Evolutionary conservation across 2,329 filamentous ascomycete species (phyloP), one percentile per base, ranked within the genome.

Genomic region (Lasiodiplodia sp.): DNA sequence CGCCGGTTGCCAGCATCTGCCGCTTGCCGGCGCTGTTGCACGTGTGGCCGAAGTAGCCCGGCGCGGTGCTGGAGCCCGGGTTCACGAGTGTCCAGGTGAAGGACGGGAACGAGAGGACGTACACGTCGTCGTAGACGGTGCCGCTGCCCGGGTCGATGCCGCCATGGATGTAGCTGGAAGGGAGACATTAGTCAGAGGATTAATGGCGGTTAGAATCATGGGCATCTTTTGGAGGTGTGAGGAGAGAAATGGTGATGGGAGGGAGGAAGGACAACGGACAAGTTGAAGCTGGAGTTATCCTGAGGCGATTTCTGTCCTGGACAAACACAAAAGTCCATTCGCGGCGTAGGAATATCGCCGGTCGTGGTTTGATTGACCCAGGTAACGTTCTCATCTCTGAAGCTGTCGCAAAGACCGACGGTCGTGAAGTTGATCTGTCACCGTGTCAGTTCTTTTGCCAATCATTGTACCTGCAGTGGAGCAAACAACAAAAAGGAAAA

Each of bases 211-310:
- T 28, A 6, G 28, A 28, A 6, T 28, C 28, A 28, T 28, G 28
- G 28, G 28, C 28, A 28, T 28, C 23, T 28, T 28, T 28, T 28
- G 77, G 64, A 83, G 82, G 53, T 18, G 38, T 6, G 7, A 7
- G 38, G 25, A 4, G 52, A 23, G 14, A 2, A 21, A 10, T 64
- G 23, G 21, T 16, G 51, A 53, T 12, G 14, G 5, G 16, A 16
- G 14, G 14, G 38, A 44, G 16, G 38, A 6, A 18, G 40, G 14
- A 16, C 14, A 21, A 56, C 53, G 14, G 16, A 76, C 71, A 86
- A 83, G 66, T 85, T 85, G 63, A 83, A 80, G 67, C 80, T 83
- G 1, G 82, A 83, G 60, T 81, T 80, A 67, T 86, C 84, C 4
- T 77, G 76, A 0, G 83, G 34, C 81, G 78, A 10, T 75, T 79